Evolutionary conservation across 2,329 filamentous ascomycete genomes (phyloP).

Genomic region (Capronia coronata): DNA sequence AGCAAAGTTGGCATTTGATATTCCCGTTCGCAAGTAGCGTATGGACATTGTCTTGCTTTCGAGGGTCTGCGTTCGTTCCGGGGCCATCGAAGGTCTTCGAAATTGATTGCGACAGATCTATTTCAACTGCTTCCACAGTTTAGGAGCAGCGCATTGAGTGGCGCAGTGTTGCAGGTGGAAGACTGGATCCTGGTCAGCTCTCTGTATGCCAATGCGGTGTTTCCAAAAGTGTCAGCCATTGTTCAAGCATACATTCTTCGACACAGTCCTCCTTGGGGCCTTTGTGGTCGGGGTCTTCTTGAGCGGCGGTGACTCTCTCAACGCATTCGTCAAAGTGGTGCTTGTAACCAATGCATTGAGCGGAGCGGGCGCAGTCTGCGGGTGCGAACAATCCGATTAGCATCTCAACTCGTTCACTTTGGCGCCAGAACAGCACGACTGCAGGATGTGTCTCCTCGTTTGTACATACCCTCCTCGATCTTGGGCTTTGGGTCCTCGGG

Average conservation of each 20-base stretch:
- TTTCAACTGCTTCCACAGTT: slow-evolving; percentile 89
- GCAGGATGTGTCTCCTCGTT: background rate
- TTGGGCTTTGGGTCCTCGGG: slow-evolving; percentile 77
- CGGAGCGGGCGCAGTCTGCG: slow-evolving; percentile 83
- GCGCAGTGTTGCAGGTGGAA: slow-evolving; percentile 99
- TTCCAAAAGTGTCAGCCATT: too few relatives aligned
- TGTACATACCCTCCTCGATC: slow-evolving; percentile 79
- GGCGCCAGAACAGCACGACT: slow-evolving; percentile 5
- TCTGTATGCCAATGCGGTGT: too few relatives aligned
- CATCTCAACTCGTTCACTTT: slow-evolving; percentile 1
- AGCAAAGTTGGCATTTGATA: background rate
- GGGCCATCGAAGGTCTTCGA: background rate
- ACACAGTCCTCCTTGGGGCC: slow-evolving; percentile 88
- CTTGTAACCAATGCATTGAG: slow-evolving; percentile 79
- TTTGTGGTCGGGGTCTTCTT: slow-evolving; percentile 64
- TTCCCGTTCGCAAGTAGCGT: background rate
- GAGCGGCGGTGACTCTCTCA: slow-evolving; percentile 71
- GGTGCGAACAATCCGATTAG: slow-evolving; percentile 1
- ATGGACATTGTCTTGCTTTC: background rate
- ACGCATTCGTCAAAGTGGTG: slow-evolving; percentile 98
- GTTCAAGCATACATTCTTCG: slow-evolving; percentile 80
- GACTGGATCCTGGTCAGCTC: slow-evolving; percentile 51
- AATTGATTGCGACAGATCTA: slow-evolving; percentile 49
- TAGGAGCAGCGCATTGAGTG: slow-evolving; percentile 84
- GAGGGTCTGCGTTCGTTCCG: background rate